A percentile compares a stretch with the other conserved stretches of the same genome.
These are phyloP conservation scores for Mortierella sp. DNA, from an alignment of 371 early-diverging fungal genomes.

Conservation along the genomic window DNA sequence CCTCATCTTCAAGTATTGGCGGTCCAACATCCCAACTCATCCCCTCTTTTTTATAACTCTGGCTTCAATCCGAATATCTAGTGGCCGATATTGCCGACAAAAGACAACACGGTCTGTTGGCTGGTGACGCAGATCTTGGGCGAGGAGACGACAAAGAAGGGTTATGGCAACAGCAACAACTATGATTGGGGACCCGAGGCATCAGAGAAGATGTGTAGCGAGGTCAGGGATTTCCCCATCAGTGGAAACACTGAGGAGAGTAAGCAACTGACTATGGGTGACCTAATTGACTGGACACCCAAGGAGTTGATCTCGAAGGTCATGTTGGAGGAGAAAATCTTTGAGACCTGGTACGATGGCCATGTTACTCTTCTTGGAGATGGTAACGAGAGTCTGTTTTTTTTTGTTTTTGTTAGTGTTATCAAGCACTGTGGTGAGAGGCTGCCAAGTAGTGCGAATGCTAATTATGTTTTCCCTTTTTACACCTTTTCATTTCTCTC, in stretches of 20 bases:
- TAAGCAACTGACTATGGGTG: background rate
- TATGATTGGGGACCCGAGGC: constrained; percentile 14
- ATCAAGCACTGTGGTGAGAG: too few relatives aligned
- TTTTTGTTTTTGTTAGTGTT: too few relatives aligned
- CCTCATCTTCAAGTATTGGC: too few relatives aligned
- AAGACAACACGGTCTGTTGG: background rate
- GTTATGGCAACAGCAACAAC: background rate
- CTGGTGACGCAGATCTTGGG: background rate
- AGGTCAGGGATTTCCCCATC: constrained; percentile 3
- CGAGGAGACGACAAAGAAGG: background rate
- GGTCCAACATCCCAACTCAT: too few relatives aligned
- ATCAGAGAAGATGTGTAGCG: constrained; percentile 1
- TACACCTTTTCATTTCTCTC: too few relatives aligned
- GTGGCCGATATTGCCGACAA: background rate
- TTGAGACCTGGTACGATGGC: background rate
- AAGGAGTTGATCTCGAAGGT: constrained; percentile 12
- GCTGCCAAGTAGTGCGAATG: too few relatives aligned
- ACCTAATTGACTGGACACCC: constrained; percentile 7
- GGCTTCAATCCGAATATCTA: too few relatives aligned
- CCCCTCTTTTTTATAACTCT: too few relatives aligned
- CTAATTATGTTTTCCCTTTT: too few relatives aligned
- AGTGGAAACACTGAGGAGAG: too few relatives aligned
- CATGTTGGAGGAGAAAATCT: constrained; percentile 13
- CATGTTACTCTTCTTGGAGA: background rate
- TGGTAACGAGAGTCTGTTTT: background rate